A percentile compares a stretch with the other conserved stretches of the same genome.
phyloP scores from a whole-genome alignment of 2,329 filamentous ascomycete genomes.

The Lachnellula hyalina region DNA sequence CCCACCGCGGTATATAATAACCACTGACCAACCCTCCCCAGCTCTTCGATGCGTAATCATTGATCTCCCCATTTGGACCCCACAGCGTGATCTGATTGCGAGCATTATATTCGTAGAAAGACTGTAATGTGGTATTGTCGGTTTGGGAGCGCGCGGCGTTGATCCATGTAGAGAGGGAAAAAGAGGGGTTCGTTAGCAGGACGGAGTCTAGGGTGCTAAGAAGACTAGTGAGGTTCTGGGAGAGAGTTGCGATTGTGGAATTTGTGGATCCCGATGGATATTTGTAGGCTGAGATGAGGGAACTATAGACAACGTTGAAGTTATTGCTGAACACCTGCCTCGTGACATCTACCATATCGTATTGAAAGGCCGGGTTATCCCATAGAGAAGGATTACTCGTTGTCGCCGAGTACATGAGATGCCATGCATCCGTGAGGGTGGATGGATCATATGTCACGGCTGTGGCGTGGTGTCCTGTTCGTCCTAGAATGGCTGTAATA shows the following conservation, averaged over 20 bases:
- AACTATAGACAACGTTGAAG: slow-evolving; percentile 49
- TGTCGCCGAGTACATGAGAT: slow-evolving; percentile 35
- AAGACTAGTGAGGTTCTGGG: slow-evolving; percentile 31
- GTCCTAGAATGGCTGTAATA: slow-evolving; percentile 35
- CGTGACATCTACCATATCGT: slow-evolving; percentile 45
- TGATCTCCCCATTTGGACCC: slow-evolving; percentile 43
- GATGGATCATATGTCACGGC: slow-evolving; percentile 38
- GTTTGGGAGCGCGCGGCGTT: slow-evolving; percentile 31
- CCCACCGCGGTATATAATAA: slow-evolving; percentile 45
- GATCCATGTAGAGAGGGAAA: slow-evolving; percentile 40
- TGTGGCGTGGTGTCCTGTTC: slow-evolving; percentile 39
- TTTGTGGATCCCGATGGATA: slow-evolving; percentile 5
- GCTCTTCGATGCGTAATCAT: slow-evolving; percentile 44
- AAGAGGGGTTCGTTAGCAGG: slow-evolving; percentile 38
- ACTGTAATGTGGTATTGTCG: slow-evolving; percentile 23
- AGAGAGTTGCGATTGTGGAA: slow-evolving; percentile 13
- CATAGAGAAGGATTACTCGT: slow-evolving; percentile 33
- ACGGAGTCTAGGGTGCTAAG: slow-evolving; percentile 37
- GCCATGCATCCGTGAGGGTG: slow-evolving; percentile 36
- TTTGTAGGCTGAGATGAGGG: slow-evolving; percentile 36
- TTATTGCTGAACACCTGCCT: slow-evolving; percentile 44
- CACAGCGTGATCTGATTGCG: slow-evolving; percentile 47
- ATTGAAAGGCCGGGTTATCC: slow-evolving; percentile 37
- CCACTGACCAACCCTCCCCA: slow-evolving; percentile 42
- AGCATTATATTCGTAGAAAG: slow-evolving; percentile 42